These are phyloP conservation scores for Capsicum pubescens DNA, from an alignment of 257 asterid genomes.

Conservation along the genomic window DNA sequence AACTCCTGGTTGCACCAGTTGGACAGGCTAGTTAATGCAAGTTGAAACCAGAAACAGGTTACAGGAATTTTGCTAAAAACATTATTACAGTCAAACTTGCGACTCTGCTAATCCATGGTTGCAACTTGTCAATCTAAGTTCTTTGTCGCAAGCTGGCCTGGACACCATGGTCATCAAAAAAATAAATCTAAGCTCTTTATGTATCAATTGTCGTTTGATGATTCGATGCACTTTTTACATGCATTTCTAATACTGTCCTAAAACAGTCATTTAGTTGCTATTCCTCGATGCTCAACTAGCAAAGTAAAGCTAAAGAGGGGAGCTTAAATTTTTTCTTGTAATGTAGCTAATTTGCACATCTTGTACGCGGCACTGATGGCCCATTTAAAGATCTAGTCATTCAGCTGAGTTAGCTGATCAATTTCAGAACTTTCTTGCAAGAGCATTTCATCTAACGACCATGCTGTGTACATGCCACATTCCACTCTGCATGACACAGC, in stretches of 20 bases:
- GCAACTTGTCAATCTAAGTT: not conserved
- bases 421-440: not conserved
- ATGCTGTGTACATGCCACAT: not conserved
- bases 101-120: not conserved
- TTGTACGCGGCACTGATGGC: not conserved
- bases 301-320: not conserved
- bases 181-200: not conserved
- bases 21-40: not conserved
- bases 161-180: no score
- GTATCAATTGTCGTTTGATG: not conserved
- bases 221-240: not conserved
- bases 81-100: not conserved
- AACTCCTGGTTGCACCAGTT: constrained; percentile 13
- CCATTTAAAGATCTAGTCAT: not conserved
- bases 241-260: not conserved
- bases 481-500: not conserved
- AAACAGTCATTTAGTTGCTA: not conserved
- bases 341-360: not conserved
- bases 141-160: no score
- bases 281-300: not conserved
- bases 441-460: not conserved
- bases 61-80: not conserved
- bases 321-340: not conserved
- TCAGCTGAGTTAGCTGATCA: not conserved
- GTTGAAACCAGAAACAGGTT: not conserved